A percentile compares a stretch with the other conserved stretches of the same genome.
These are phyloP conservation scores for Trichophyton equinum DNA, from an alignment of 2,329 filamentous ascomycete species.

Conservation along the genomic window DNA sequence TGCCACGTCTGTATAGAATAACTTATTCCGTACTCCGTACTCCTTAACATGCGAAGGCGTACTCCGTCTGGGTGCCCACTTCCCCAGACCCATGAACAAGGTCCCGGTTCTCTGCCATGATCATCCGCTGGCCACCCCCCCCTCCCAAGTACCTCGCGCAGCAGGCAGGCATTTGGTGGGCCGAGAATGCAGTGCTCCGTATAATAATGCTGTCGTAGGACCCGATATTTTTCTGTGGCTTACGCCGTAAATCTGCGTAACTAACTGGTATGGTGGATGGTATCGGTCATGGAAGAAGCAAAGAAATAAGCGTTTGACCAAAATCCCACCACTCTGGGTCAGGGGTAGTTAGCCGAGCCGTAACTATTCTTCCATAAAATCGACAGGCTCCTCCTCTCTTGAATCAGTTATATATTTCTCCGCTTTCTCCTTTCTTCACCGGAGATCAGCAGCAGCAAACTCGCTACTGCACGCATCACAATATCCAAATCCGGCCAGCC, in stretches of 20 bases:
- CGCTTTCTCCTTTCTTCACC: background rate
- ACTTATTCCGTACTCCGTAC: background rate
- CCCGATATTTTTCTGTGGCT: background rate
- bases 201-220: background rate
- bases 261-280: background rate
- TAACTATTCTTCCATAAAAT: background rate
- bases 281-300: background rate
- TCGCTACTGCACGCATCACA: background rate
- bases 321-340: conserved; percentile 3
- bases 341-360: conserved; percentile 2
- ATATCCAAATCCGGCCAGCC: background rate
- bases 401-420: background rate
- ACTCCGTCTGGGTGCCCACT: background rate
- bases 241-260: background rate
- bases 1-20: background rate
- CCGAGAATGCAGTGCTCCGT: background rate
- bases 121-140: too few species aligned
- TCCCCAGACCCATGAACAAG: conserved; percentile 2
- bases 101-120: background rate
- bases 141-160: background rate
- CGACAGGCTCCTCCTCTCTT: background rate
- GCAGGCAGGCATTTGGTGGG: background rate
- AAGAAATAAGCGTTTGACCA: conserved; percentile 3
- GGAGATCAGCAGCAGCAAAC: background rate
- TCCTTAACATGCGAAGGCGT: background rate